These are phyloP conservation scores for Aspergillus oerlinghausenensis DNA, from an alignment of 2,329 filamentous ascomycete genomes.

Conservation along the genomic window DNA sequence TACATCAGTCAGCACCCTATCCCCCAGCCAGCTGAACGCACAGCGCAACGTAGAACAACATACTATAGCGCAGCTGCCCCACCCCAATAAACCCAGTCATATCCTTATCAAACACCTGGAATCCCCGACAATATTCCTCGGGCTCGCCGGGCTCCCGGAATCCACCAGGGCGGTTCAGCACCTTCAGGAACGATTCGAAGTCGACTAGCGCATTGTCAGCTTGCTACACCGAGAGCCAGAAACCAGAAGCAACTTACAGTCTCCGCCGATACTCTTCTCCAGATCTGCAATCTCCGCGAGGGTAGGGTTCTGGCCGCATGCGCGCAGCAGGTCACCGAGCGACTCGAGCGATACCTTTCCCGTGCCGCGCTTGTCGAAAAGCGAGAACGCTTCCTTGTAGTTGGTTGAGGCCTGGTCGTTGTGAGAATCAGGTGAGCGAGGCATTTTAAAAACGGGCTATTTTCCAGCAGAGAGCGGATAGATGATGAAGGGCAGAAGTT, in stretches of 20 bases:
- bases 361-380: slow-evolving; percentile 99
- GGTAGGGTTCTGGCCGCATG: slow-evolving; percentile 97
- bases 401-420: slow-evolving; percentile 70
- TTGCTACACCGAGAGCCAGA: slow-evolving; percentile 6
- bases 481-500: background rate
- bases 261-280: slow-evolving; percentile 81
- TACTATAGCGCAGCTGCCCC: slow-evolving; percentile 87
- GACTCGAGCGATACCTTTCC: slow-evolving; percentile 82
- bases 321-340: slow-evolving; percentile 88
- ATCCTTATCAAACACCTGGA: slow-evolving; percentile 99
- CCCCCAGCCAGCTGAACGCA: background rate
- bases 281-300: slow-evolving; percentile 87
- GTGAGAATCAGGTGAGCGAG: slow-evolving; percentile 18
- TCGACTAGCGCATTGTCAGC: slow-evolving; percentile 61
- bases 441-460: slow-evolving; percentile 16
- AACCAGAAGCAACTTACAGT: slow-evolving; percentile 66
- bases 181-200: slow-evolving; percentile 93
- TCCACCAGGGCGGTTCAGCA: slow-evolving; percentile 93
- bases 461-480: slow-evolving; percentile 9
- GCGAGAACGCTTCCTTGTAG: slow-evolving; percentile 99
- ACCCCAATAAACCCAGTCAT: slow-evolving; percentile 97
- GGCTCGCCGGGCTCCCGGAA: slow-evolving; percentile 98
- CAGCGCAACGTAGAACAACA: slow-evolving; percentile 14
- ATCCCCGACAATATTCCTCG: slow-evolving; percentile 96
- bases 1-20: slow-evolving; percentile 17